phyloP scores from a whole-genome alignment of 1,284 basidiomycete species.

The Pyrrhoderma lamaoense region DNA sequence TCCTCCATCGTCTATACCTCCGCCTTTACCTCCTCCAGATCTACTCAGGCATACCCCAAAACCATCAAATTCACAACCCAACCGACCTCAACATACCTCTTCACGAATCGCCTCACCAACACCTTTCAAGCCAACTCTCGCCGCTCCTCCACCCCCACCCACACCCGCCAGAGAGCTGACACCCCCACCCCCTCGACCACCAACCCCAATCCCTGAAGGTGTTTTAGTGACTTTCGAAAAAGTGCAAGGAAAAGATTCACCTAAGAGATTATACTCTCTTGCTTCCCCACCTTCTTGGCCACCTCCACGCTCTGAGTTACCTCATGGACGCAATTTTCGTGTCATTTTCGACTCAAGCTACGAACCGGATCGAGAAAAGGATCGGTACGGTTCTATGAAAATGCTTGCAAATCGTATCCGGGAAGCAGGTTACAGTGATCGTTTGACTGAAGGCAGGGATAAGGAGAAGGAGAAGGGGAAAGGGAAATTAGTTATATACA shows the following conservation, averaged over 20 bases:
- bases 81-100: slow-evolving; percentile 21
- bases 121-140: slow-evolving; percentile 20
- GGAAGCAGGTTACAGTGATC: slow-evolving; percentile 30
- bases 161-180: slow-evolving; percentile 23
- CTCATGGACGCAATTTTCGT: slow-evolving; percentile 43
- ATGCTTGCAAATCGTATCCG: slow-evolving; percentile 47
- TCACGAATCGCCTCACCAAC: slow-evolving; percentile 23
- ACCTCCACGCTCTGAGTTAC: slow-evolving; percentile 38
- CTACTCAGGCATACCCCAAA: slow-evolving; percentile 2
- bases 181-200: slow-evolving; percentile 22
- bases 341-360: slow-evolving; percentile 55
- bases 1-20: slow-evolving; percentile 17
- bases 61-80: slow-evolving; percentile 20
- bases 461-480: slow-evolving; percentile 55
- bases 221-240: slow-evolving; percentile 16
- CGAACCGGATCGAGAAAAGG: slow-evolving; percentile 30
- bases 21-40: slow-evolving; percentile 26
- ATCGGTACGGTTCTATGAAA: slow-evolving; percentile 35
- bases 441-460: slow-evolving; percentile 27
- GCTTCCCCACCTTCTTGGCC: slow-evolving; percentile 40
- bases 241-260: slow-evolving; percentile 14
- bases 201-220: slow-evolving; percentile 22
- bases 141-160: slow-evolving; percentile 26
- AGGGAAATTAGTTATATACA: slow-evolving; percentile 29
- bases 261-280: slow-evolving; percentile 28